These are phyloP conservation scores for Auricularia heimuer DNA, from an alignment of 768 basidiomycete species.

Conservation along the genomic window DNA sequence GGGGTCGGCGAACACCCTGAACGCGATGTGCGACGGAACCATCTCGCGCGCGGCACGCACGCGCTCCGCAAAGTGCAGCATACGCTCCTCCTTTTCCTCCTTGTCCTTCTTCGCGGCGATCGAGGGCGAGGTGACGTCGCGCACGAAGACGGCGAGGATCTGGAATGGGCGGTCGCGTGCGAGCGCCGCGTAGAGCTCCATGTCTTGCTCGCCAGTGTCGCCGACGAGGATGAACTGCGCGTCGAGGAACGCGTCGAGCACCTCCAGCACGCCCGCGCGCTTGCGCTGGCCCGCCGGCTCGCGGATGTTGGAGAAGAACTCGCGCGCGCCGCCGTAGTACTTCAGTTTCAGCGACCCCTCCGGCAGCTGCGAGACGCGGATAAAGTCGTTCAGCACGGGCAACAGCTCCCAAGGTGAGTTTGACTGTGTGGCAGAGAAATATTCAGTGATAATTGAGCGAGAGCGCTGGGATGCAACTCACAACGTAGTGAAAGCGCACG, in stretches of 20 bases:
- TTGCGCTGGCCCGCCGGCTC: slow-evolving; percentile 78
- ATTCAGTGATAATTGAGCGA: neutral
- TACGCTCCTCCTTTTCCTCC: neutral
- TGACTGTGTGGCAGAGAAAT: slow-evolving; percentile 36
- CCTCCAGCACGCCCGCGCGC: slow-evolving; percentile 63
- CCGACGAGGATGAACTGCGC: slow-evolving; percentile 79
- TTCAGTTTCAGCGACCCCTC: slow-evolving; percentile 70
- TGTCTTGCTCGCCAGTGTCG: slow-evolving; percentile 90
- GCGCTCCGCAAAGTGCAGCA: slow-evolving; percentile 41
- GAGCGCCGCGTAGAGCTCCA: slow-evolving; percentile 78
- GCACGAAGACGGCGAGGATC: slow-evolving; percentile 72
- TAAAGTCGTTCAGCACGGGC: slow-evolving; percentile 68
- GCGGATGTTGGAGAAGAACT: slow-evolving; percentile 73
- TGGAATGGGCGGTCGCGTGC: slow-evolving; percentile 49
- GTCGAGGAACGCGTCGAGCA: slow-evolving; percentile 63
- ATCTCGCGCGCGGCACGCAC: slow-evolving; percentile 51
- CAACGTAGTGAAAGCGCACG: slow-evolving; percentile 81
- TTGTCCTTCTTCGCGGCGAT: neutral
- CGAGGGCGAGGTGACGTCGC: slow-evolving; percentile 46
- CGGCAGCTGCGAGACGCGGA: slow-evolving; percentile 60
- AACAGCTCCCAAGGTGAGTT: slow-evolving; percentile 83
- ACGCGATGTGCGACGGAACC: slow-evolving; percentile 44
- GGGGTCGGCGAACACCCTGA: slow-evolving; percentile 62
- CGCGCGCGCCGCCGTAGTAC: slow-evolving; percentile 68
- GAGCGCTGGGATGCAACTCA: slow-evolving; percentile 30